Percentiles rank a stretch among this genome's conserved stretches.
phyloP scores from a whole-genome alignment of 2,329 filamentous ascomycete genomes.

The Colletotrichum paranaense region DNA sequence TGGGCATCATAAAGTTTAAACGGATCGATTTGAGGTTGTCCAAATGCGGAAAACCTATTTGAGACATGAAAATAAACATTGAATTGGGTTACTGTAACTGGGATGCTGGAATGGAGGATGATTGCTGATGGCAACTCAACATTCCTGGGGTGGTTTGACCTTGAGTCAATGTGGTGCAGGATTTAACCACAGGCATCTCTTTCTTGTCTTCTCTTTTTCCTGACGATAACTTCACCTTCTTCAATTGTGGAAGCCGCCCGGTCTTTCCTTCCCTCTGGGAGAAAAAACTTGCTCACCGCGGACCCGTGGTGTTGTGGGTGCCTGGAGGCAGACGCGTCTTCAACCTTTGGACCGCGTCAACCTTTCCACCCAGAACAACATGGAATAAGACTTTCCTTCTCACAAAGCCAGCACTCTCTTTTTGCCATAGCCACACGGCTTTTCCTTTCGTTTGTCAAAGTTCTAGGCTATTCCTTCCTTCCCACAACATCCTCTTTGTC shows the following conservation, averaged over 20 bases:
- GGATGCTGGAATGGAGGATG: conserved; percentile 9
- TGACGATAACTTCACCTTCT: conserved; percentile 3
- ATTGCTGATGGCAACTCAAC: conserved; percentile 25
- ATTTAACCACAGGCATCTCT: not conserved
- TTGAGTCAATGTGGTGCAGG: not conserved
- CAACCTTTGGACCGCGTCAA: not conserved
- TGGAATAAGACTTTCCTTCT: not conserved
- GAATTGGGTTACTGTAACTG: not conserved
- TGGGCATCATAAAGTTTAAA: not conserved
- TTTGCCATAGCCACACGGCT: not conserved
- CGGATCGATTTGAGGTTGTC: not conserved
- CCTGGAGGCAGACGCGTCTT: not conserved
- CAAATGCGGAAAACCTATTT: not conserved
- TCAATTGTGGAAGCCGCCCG: not conserved
- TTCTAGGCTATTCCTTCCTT: not conserved
- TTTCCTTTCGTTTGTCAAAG: not conserved
- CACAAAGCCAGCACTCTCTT: not conserved
- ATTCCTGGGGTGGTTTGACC: conserved; percentile 9
- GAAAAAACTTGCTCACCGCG: not conserved
- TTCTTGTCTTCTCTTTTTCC: not conserved
- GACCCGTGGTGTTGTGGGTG: not conserved
- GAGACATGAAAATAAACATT: conserved; percentile 20
- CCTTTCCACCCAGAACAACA: not conserved
- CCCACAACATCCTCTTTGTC: not conserved
- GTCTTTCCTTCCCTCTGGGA: not conserved